Base-by-base conservation (phyloP, 805 yeast species). In the Huiozyma sinensis region DNA sequence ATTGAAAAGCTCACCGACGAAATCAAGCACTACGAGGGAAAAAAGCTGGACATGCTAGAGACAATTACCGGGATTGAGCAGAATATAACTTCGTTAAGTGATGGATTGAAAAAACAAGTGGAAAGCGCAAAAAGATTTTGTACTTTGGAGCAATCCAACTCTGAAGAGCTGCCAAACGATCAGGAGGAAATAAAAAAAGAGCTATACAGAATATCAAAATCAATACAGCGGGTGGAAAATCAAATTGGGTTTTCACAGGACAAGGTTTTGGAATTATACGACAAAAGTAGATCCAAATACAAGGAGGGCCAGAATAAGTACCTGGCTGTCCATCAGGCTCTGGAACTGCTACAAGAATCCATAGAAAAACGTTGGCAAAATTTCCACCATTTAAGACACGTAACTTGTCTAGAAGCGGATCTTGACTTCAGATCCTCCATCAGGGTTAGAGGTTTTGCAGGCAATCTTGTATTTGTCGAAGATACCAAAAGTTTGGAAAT, bases 381-480 rank as follows among this genome's bases (percentile, higher is more conserved):
- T 31, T 66, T 75, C 45, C 63, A 63, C 41, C 56, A 65, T 40
- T 59, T 73, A 39, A 57, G 70, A 42, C 54, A 64, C 43, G 49
- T 68, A 28, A 64, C 75, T 1, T 73, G 75, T 44, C 57, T 64
- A 33, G 73, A 67, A 32, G 81, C 79, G 13, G 74, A 73, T 47
- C 51, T 64, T 32, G 77, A 72, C 43, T 84, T 84, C 58, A 77
- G 76, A 47, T 65, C 70, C 36, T 76, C 87, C 0, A 61, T 84
- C 49, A 73, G 70, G 39, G 66, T 75, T 36, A 71, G 97, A 62
- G 83, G 83, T 4, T 88, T 83, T 58, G 70, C 73, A 6, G 97
- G 97, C 9, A 69, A 72, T 41, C 69, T 92, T 38, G 70, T 70
- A 11, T 81, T 90, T 57, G 82, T 81, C 50, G 75, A 72, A 47